phyloP scores from a whole-genome alignment of 345 rosid genomes.

The Brassica carinata region DNA sequence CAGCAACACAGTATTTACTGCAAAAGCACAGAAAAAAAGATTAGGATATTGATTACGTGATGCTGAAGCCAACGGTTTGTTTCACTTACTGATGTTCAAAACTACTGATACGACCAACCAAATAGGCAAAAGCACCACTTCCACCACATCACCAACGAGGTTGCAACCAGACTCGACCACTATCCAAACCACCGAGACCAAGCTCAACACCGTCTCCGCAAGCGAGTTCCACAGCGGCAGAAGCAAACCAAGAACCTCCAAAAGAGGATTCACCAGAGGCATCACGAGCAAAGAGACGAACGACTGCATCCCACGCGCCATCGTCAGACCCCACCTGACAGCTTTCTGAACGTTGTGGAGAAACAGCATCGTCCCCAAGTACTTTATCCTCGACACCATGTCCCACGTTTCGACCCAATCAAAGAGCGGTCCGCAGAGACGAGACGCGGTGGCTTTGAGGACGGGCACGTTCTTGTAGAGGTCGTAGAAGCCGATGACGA shows the following conservation, averaged over 20 bases:
- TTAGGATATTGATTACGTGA: conserved; percentile 3
- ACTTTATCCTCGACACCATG: conserved; percentile 90
- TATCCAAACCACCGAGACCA: conserved; percentile 53
- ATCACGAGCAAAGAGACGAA: conserved; percentile 60
- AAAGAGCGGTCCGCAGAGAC: conserved; percentile 88
- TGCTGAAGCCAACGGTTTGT: neutral
- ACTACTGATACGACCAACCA: conserved; percentile 52
- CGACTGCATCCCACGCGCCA: conserved; percentile 57
- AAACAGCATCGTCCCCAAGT: conserved; percentile 98
- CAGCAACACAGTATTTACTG: conserved; percentile 62
- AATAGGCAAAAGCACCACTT: conserved; percentile 63
- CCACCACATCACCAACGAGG: conserved; percentile 54
- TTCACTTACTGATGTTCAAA: conserved; percentile 64
- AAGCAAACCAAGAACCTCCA: conserved; percentile 50
- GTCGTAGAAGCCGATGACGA: conserved; percentile 91
- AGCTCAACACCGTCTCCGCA: conserved; percentile 52
- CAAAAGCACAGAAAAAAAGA: conserved; percentile 7
- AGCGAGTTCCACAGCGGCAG: conserved; percentile 68
- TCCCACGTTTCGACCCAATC: conserved; percentile 99
- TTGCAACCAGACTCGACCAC: conserved; percentile 50
- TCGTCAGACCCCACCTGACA: conserved; percentile 59
- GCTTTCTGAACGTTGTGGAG: conserved; percentile 92
- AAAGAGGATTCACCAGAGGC: conserved; percentile 61
- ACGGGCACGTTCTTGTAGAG: conserved; percentile 96
- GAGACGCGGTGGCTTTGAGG: conserved; percentile 86